Percentiles rank a stretch among this genome's conserved stretches.
Evolutionary conservation across 768 basidiomycete genomes (phyloP).

Genomic region (Suillus brevipes): DNA sequence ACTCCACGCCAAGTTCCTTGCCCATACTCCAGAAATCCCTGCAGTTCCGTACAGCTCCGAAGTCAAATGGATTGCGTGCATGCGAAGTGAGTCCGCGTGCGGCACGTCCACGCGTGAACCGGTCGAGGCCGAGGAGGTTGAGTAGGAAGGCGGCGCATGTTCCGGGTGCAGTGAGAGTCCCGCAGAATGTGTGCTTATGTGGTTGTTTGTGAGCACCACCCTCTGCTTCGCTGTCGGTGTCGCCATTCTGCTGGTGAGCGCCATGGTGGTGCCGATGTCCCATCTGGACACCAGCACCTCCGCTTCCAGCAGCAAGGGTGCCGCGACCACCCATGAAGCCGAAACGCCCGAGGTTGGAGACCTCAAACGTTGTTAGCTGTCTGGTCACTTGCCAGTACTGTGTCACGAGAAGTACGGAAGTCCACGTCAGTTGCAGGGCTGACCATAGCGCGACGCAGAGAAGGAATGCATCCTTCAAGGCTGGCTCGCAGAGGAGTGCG

Average conservation of each 20-base stretch:
- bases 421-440: constrained; percentile 95
- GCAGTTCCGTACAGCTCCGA: constrained; percentile 77
- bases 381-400: constrained; percentile 92
- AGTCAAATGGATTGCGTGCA: constrained; percentile 89
- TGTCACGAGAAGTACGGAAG: constrained; percentile 76
- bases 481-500: constrained; percentile 61
- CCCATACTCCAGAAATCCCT: constrained; percentile 94
- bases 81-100: constrained; percentile 75
- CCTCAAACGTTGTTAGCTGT: constrained; percentile 96
- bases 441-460: constrained; percentile 82
- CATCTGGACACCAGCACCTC: constrained; percentile 67
- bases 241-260: constrained; percentile 42
- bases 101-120: constrained; percentile 90
- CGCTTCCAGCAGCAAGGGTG: constrained; percentile 56
- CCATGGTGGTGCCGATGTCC: constrained; percentile 61
- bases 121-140: constrained; percentile 89
- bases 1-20: constrained; percentile 84
- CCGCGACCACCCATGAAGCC: constrained; percentile 97
- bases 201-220: constrained; percentile 42
- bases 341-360: constrained; percentile 91
- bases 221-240: constrained; percentile 40
- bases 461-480: constrained; percentile 79
- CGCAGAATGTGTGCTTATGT: constrained; percentile 42
- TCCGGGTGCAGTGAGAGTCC: constrained; percentile 34
- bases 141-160: constrained; percentile 65